Evolutionary conservation across 164 flowering plant genomes (phyloP), one percentile per base, ranked within the genome.

Genomic region (Sextonia rubra): DNA sequence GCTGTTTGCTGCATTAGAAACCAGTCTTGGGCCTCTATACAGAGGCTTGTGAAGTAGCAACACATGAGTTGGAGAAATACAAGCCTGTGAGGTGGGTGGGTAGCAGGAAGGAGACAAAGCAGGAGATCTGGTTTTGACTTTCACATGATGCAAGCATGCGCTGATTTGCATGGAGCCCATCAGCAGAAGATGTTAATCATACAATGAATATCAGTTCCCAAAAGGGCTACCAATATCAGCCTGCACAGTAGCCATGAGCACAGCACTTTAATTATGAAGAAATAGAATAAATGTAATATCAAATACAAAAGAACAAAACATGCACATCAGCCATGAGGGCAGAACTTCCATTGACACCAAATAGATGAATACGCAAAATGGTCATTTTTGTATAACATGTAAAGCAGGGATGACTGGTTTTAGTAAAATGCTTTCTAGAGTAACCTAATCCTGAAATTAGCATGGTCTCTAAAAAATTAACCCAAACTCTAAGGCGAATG

Each of bases 91-190:
- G 18, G 77, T 12, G 49, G 72, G 56, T 49, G 32, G 68, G 66
- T 27, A 14, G 64, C 12, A 26, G 12, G 71, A 52, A 1, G 60
- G 61, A 69, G 70, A 48, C 3, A 64, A 29, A 6, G 55, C 11
- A 37, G 66, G 44, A 17, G 68, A 70, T 58, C 7, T 32, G 56
- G 23, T 60, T 49, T 22, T 60, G 27, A 65, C 60, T 60, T 75
- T 77, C 26, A 48, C 49, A 47, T 27, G 68, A 12, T 76, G 80
- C 52, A 70, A 68, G 69, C 76, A 69, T 26, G 80, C 74, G 73
- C 77, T 73, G 63, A 84, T 69, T 62, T 81, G 83, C 75, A 79
- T 47, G 75, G 75, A 72, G 66, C 81, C 78, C 89, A 86, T 84
- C 74, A 60, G 80, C 67, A 23, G 23, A 66, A 44, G 63, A 77